Evolutionary conservation across 768 basidiomycete species (phyloP), one percentile per base, ranked within the genome.

Genomic region (Mrakia blollopis): DNA sequence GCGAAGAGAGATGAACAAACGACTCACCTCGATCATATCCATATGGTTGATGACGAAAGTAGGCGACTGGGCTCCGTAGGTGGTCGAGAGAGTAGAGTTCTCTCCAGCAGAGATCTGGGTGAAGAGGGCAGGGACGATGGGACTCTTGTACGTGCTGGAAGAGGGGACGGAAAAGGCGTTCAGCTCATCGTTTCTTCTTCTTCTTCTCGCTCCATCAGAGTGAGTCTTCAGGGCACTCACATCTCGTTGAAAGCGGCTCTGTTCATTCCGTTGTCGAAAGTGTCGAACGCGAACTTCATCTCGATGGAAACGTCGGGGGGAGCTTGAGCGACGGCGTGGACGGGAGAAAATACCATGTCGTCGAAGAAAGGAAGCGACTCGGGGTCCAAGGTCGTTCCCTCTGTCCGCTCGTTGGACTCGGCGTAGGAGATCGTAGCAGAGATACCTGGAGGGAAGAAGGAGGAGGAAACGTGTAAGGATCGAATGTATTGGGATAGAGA

Each of bases 381-480:
- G 21, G 80, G 63, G 79, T 88, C 85, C 61, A 90, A 84, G 44
- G 85, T 81, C 3, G 88, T 88, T 2, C 86, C 82, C 80, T 90
- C 85, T 6, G 88, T 89, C 69, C 88, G 72, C 7, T 87, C 79
- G 30, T 88, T 85, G 37, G 86, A 86, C 0, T 87, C 60, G 77
- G 84, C 83, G 86, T 99, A 99, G 0, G 89, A 89, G 80, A 98
- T 88, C 0, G 90, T 91, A 1, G 94, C 87, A 16, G 96, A 97
- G 79, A 91, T 83, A 44, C 44, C 44, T 44, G 11, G 44, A 44
- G 44, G 14, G 6, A 41, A 13, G 44, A 14, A 44, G n/a, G n/a
- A n/a, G n/a, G n/a, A n/a, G n/a, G n/a, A n/a, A n/a, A n/a, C n/a
- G n/a, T n/a, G n/a, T n/a, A n/a, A n/a, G n/a, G n/a, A n/a, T n/a